phyloP scores from a whole-genome alignment of 352 stramenopile species.

The Pythium guiyangense region DNA sequence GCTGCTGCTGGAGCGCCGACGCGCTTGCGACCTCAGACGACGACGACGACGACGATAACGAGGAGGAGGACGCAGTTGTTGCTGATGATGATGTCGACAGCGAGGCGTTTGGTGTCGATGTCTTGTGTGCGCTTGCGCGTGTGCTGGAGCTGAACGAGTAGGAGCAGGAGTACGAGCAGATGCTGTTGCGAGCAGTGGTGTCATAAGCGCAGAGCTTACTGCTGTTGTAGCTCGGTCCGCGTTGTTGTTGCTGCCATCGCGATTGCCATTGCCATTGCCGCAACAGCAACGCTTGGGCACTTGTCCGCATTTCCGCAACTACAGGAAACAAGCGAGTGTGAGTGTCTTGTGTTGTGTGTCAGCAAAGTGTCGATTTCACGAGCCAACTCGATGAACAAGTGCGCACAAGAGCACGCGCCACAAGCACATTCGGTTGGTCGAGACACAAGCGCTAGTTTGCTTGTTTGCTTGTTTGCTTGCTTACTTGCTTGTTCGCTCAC shows the following conservation, averaged over 20 bases:
- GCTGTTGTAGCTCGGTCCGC: too few relatives aligned
- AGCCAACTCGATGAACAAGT: too few relatives aligned
- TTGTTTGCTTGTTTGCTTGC: too few relatives aligned
- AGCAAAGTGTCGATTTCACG: not conserved
- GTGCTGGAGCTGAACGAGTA: not conserved
- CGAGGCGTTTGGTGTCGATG: not conserved
- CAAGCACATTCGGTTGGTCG: not conserved
- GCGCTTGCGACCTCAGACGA: not conserved
- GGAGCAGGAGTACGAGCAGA: too few relatives aligned
- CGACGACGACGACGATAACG: not conserved
- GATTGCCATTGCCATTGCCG: too few relatives aligned
- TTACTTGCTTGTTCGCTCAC: too few relatives aligned
- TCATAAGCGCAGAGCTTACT: too few relatives aligned
- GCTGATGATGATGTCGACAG: not conserved
- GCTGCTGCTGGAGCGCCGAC: conserved; percentile 43
- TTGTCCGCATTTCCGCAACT: too few relatives aligned
- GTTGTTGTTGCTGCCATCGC: too few relatives aligned
- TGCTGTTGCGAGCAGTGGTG: too few relatives aligned
- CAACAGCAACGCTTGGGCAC: too few relatives aligned
- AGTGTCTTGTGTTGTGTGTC: not conserved
- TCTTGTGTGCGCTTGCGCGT: not conserved
- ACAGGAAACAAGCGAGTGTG: not conserved
- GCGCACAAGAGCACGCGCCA: not conserved
- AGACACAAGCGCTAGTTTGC: too few relatives aligned
- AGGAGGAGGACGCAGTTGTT: not conserved